Base-by-base conservation (phyloP, 1,284 basidiomycete species). In the Cryptococcus sp. region DNA sequence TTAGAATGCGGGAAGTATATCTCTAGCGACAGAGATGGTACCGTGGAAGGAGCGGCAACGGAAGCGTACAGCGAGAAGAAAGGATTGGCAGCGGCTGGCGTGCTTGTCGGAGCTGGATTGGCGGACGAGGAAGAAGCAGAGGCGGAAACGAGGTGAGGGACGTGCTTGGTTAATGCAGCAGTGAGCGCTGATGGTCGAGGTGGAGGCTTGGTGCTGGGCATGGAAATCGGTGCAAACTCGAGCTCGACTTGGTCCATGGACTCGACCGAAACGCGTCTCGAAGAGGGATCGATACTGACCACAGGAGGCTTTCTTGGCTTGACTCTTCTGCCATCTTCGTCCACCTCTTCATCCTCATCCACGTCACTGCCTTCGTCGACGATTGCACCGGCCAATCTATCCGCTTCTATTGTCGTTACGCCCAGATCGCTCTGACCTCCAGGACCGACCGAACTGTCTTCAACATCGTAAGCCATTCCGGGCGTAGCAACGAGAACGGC, bases 1-100 rank as follows among this genome's bases (percentile, higher is more conserved):
- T 79, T 79, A 3, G 89, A 88, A 69, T 89, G 87, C 0, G 95
- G 95, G 79, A 96, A 98, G 79, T 87, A 98, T 0, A 98, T 83
- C 47, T 85, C 84, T 49, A 96, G 85, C 17, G 83, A 83, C 57
- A 88, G 67, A 5, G 75, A 76, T 0, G 80, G 77, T 10, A 73
- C 61, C 1, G 73, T 70, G 1, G 69, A 51, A 2, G 72, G 75
- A 4, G 79, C 77, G 3, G 76, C 76, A 4, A 78, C 78, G n/a
- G 76, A 76, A 17, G 78, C 76, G 57, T 79, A 82, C 34, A 75
- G 72, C 26, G 74, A 77, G 26, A 69, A 67, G 58, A 80, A 80
- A 0, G 77, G 80, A 58, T 79, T 81, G 5, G 59, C 48, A 0
- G 52, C 17, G 17, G 44, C n/a, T 37, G 49, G 46, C 44, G 46